Evolutionary conservation across 345 rosid genomes (phyloP).

Genomic region (Kandelia obovata): DNA sequence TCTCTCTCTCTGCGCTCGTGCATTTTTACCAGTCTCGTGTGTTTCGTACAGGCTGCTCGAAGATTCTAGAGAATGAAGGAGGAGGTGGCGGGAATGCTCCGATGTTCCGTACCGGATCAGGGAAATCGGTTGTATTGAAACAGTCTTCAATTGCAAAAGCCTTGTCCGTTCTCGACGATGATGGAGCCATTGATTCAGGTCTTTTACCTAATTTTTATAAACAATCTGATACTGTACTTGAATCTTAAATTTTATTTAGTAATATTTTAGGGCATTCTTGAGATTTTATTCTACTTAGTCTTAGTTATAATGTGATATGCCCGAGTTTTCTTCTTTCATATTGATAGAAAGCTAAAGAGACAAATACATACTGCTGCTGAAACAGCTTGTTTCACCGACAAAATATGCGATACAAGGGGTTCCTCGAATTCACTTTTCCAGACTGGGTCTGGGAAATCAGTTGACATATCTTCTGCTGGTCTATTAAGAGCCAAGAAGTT

Average conservation of each 20-base stretch:
- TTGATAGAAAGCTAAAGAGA: too few relatives aligned
- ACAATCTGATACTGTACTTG: not conserved
- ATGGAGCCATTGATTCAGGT: slow-evolving; percentile 34
- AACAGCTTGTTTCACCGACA: not conserved
- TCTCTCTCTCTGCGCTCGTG: not conserved
- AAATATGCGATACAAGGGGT: slow-evolving; percentile 14
- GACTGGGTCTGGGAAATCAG: slow-evolving; percentile 73
- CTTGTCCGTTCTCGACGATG: slow-evolving; percentile 41
- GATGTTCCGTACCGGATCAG: slow-evolving; percentile 59
- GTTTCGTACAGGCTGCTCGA: slow-evolving; percentile 36
- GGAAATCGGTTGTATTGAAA: slow-evolving; percentile 53
- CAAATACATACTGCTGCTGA: not conserved
- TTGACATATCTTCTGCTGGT: slow-evolving; percentile 62
- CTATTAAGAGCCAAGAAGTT: slow-evolving; percentile 62
- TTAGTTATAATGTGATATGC: too few relatives aligned
- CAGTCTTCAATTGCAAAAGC: slow-evolving; percentile 69
- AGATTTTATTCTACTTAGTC: too few relatives aligned
- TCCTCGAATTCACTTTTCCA: slow-evolving; percentile 53
- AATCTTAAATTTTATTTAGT: not conserved
- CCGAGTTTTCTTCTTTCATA: too few relatives aligned
- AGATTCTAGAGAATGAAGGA: slow-evolving; percentile 34
- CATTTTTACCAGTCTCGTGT: not conserved
- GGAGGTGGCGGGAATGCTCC: slow-evolving; percentile 35
- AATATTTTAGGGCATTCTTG: too few relatives aligned
- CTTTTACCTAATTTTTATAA: not conserved